Evolutionary conservation across 2,329 filamentous ascomycete species (phyloP).

Genomic region (Karstenula rhodostoma): DNA sequence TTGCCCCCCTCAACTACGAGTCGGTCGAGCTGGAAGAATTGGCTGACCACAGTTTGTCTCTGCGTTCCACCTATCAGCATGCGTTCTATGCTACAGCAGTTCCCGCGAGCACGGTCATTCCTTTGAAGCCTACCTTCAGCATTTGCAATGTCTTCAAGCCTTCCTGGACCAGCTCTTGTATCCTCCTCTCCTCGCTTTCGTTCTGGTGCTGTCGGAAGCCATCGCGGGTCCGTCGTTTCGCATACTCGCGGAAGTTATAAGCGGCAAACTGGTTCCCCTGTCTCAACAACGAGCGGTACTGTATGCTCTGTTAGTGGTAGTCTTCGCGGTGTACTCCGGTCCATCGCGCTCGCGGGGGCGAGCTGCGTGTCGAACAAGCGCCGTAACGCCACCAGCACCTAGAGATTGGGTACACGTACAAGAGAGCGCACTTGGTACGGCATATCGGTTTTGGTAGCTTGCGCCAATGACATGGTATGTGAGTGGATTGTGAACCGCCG

Average conservation of each 20-base stretch:
- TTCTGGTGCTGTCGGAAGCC: constrained; percentile 82
- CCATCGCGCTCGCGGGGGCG: background rate
- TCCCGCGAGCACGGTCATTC: background rate
- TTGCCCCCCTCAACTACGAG: constrained; percentile 91
- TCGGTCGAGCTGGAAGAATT: constrained; percentile 91
- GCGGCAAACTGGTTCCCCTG: constrained; percentile 86
- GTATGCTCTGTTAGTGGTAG: constrained; percentile 15
- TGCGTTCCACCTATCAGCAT: constrained; percentile 58
- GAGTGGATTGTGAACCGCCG: constrained; percentile 22
- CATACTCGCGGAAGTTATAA: constrained; percentile 99
- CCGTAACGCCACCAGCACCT: background rate
- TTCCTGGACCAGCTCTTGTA: constrained; percentile 90
- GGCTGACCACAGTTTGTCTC: constrained; percentile 94
- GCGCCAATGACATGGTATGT: constrained; percentile 45
- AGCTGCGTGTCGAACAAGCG: background rate
- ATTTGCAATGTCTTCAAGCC: constrained; percentile 86
- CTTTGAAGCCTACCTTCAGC: constrained; percentile 75
- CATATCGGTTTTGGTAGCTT: constrained; percentile 46
- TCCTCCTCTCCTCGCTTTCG: constrained; percentile 75
- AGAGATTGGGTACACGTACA: constrained; percentile 36
- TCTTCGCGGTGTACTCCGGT: background rate
- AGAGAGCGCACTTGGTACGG: constrained; percentile 51
- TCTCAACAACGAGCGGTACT: constrained; percentile 93
- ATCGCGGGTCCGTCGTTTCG: constrained; percentile 87
- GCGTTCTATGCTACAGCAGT: constrained; percentile 15